Base-by-base conservation (phyloP, 495 filamentous ascomycete species). In the Collariella sp. region DNA sequence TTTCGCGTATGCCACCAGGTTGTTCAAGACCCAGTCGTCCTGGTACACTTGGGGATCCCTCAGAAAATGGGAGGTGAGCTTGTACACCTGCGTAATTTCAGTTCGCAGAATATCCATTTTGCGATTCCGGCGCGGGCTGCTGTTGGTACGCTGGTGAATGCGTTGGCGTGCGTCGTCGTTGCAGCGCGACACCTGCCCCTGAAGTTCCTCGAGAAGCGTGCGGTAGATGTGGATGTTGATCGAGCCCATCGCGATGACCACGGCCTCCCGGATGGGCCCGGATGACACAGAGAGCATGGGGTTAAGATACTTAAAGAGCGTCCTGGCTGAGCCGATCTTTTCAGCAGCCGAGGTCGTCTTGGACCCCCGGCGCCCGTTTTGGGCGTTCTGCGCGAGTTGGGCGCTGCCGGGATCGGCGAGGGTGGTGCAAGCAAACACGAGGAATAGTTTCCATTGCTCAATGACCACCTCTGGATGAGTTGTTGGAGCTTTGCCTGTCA, bases 381-480 rank as follows among this genome's bases (percentile, higher is more conserved):
- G 88, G n/a, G 78, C 76, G 57, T 81, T 79, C 59, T 72, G 78
- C 70, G 80, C 80, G 60, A 78, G 81, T 39, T 79, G 82, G 29
- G 79, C 76, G 16, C 77, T 82, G 16, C 90, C 91, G 16, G 88
- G 82, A 54, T 89, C 91, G 26, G 85, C 91, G 24, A 99, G 76
- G 0, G 94, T 99, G 9, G 90, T 95, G 66, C 94, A 99, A 6
- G 94, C 94, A 70, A 97, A 95, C 41, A 95, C 87, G 39, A 99
- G 77, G 65, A 96, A 96, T n/a, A 97, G 73, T 69, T 95, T 97
- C 91, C 91, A 99, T 68, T 99, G 93, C 64, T 97, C 93, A 54
- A 97, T 81, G 51, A 98, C 73, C 36, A 94, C 83, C 47, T 95
- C 89, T 2, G 90, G 86, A 9, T 90, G 83, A 23, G 88, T 85